Conservation (phyloP, 1,284 basidiomycete genomes). For the Trametes pubescens region DNA sequence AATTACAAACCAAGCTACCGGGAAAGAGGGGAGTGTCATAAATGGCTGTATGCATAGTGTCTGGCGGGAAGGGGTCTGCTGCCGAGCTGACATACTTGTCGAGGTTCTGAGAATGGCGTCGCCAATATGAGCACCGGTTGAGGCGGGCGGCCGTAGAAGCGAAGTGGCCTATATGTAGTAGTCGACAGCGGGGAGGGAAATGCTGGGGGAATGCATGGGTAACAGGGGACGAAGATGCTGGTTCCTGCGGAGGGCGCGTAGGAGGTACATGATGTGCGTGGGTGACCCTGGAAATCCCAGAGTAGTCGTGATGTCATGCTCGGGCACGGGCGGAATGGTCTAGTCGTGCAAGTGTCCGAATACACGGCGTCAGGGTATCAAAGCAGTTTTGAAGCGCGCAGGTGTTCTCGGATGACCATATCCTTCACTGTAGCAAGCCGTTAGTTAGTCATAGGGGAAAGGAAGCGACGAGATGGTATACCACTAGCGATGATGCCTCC, state of each 20-base stretch:
- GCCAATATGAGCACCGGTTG: not conserved
- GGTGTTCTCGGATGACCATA: constrained; percentile 74
- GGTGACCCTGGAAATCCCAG: not conserved
- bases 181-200: not conserved
- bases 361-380: not conserved
- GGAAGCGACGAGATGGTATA: constrained; percentile 43
- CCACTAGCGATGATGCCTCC: constrained; percentile 81
- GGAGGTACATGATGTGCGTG: constrained; percentile 2
- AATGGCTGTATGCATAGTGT: constrained; percentile 1
- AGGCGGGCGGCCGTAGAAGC: not conserved
- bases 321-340: not conserved
- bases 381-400: constrained; percentile 47
- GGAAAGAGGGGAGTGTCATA: not conserved
- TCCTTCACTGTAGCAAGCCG: constrained; percentile 58
- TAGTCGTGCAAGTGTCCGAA: not conserved
- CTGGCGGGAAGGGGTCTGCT: not conserved
- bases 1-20: not conserved
- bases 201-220: constrained; percentile 19
- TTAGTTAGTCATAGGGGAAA: not conserved
- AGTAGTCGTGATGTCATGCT: too few relatives aligned
- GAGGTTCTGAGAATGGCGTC: not conserved
- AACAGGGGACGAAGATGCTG: constrained; percentile 11
- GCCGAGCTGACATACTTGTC: not conserved
- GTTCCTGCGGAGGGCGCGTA: constrained; percentile 5
- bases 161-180: too few relatives aligned